Conservation (phyloP, 768 basidiomycete species). For the Russula virescens region DNA sequence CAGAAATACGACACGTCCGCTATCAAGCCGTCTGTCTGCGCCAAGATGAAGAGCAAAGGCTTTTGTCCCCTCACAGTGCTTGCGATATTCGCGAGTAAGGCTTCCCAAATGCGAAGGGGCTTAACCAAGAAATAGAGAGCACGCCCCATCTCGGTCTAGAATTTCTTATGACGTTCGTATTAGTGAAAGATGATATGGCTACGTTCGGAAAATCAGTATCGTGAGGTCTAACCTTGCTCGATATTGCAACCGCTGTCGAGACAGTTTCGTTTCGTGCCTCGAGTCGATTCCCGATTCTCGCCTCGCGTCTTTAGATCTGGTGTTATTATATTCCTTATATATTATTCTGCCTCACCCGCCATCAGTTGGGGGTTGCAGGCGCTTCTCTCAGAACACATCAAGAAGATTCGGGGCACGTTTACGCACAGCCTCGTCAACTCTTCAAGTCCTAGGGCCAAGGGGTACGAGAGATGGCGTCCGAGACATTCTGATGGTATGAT, state of each 20-base stretch:
- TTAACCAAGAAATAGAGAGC: not conserved
- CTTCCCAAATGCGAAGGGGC: slow-evolving; percentile 13
- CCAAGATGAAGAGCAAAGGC: not conserved
- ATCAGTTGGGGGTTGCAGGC: not conserved
- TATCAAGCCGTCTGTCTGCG: not conserved
- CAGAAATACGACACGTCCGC: too few relatives aligned
- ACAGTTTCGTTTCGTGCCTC: not conserved
- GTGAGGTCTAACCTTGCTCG: not conserved
- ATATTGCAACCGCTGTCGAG: slow-evolving; percentile 13
- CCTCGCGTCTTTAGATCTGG: slow-evolving; percentile 6
- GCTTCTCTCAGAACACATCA: not conserved
- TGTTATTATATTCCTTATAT: not conserved
- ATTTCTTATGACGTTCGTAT: slow-evolving; percentile 12
- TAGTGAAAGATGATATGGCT: not conserved
- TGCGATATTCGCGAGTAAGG: slow-evolving; percentile 21
- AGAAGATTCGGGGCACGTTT: not conserved
- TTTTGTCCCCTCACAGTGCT: not conserved
- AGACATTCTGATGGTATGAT: too few relatives aligned
- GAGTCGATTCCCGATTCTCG: slow-evolving; percentile 7
- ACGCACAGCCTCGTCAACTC: not conserved
- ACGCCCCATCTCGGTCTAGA: slow-evolving; percentile 3
- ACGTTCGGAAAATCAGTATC: not conserved
- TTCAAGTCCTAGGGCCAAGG: too few relatives aligned
- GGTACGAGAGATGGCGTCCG: too few relatives aligned
- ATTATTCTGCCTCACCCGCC: too few relatives aligned